Evolutionary conservation across 768 basidiomycete species (phyloP).

Genomic region (Saitozyma sp.): DNA sequence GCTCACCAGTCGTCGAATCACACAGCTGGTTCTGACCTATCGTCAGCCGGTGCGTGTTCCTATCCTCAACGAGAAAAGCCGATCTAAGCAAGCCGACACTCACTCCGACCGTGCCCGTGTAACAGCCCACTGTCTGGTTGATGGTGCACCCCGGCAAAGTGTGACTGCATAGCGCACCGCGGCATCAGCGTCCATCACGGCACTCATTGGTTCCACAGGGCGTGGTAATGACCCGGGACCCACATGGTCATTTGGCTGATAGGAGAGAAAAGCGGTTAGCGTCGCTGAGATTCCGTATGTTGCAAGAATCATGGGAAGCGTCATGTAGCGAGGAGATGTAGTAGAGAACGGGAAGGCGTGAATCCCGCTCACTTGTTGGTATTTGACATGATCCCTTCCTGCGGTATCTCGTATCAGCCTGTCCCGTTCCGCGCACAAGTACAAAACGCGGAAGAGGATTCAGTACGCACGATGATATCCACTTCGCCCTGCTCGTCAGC

Average conservation of each 20-base stretch:
- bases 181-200: background rate
- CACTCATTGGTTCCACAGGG: too few species aligned
- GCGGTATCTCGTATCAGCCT: background rate
- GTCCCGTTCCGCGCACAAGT: background rate
- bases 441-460: background rate
- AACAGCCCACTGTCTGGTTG: constrained; percentile 33
- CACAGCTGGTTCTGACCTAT: too few species aligned
- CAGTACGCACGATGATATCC: constrained; percentile 43
- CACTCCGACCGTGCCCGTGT: constrained; percentile 36
- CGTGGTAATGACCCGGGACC: background rate
- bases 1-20: too few species aligned
- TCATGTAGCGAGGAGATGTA: background rate
- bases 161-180: constrained; percentile 27
- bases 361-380: constrained; percentile 38
- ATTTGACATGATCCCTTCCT: constrained; percentile 49
- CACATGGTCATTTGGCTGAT: constrained; percentile 47
- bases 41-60: too few species aligned
- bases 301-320: too few species aligned
- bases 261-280: constrained; percentile 1
- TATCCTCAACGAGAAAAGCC: background rate
- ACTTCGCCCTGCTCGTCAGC: constrained; percentile 45
- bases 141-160: constrained; percentile 41
- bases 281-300: background rate
- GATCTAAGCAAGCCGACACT: constrained; percentile 5
- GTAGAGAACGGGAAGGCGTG: background rate